phyloP scores from a whole-genome alignment of 345 rosid species.

The Excoecaria cochinchinensis region DNA sequence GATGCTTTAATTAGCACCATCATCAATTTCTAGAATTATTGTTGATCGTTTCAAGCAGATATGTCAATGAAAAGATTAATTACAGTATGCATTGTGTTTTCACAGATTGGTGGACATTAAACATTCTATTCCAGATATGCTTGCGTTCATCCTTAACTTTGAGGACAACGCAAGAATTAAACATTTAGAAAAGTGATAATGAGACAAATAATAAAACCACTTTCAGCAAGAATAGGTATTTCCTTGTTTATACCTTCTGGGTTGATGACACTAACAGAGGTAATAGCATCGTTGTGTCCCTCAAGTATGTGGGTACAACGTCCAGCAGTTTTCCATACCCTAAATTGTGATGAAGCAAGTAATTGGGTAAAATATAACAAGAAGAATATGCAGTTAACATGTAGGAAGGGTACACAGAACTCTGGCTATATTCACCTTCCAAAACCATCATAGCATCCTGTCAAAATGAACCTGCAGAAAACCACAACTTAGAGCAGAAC shows the following conservation, averaged over 20 bases:
- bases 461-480: constrained; percentile 76
- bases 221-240: background rate
- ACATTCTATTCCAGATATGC: background rate
- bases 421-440: constrained; percentile 50
- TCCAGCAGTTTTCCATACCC: constrained; percentile 81
- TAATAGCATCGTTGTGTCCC: constrained; percentile 74
- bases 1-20: background rate
- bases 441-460: constrained; percentile 81
- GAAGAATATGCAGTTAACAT: background rate
- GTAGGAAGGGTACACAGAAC: background rate
- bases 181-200: background rate
- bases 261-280: constrained; percentile 61
- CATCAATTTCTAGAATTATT: background rate
- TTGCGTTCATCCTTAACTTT: background rate
- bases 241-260: constrained; percentile 45
- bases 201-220: background rate
- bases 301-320: constrained; percentile 71
- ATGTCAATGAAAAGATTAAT: background rate
- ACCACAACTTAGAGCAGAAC: constrained; percentile 19
- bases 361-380: background rate
- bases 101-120: background rate
- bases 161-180: background rate
- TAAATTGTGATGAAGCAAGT: constrained; percentile 20
- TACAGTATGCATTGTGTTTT: background rate
- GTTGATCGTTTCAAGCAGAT: background rate